Conservation (phyloP, 1,284 basidiomycete genomes). For the Anthracocystis panici-leucophaei region DNA sequence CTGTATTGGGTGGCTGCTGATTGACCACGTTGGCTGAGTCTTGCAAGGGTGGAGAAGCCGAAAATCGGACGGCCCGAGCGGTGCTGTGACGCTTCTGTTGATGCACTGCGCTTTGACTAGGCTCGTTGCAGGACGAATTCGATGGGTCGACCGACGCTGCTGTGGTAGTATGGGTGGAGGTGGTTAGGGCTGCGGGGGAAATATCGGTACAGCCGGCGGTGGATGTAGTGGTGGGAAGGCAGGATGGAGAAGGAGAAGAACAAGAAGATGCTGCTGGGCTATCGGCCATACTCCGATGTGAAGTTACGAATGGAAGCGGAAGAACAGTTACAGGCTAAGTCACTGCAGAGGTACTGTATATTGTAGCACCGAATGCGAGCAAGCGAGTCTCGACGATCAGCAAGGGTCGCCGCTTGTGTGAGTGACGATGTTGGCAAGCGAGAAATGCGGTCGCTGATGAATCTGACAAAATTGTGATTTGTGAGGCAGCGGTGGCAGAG, state of each 20-base stretch:
- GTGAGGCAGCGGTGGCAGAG: not conserved
- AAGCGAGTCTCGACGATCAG: not conserved
- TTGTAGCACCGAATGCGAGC: not conserved
- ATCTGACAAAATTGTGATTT: not conserved
- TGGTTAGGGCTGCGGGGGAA: not conserved
- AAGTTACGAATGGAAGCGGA: not conserved
- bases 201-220: not conserved
- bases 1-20: not conserved
- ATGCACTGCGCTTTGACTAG: not conserved
- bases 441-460: too few relatives aligned
- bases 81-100: conserved; percentile 1
- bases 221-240: conserved; percentile 1
- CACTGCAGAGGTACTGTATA: too few relatives aligned
- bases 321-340: not conserved
- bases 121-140: too few relatives aligned
- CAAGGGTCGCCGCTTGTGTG: too few relatives aligned
- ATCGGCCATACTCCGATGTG: conserved; percentile 35
- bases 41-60: conserved; percentile 1
- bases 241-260: not conserved
- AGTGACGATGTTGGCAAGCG: too few relatives aligned
- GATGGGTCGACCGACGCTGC: not conserved
- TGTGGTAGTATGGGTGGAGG: not conserved
- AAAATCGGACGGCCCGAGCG: conserved; percentile 19
- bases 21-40: conserved; percentile 5
- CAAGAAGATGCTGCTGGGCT: conserved; percentile 2